These are phyloP conservation scores for Whalleya microplaca DNA, from an alignment of 2,329 filamentous ascomycete species.

Conservation along the genomic window DNA sequence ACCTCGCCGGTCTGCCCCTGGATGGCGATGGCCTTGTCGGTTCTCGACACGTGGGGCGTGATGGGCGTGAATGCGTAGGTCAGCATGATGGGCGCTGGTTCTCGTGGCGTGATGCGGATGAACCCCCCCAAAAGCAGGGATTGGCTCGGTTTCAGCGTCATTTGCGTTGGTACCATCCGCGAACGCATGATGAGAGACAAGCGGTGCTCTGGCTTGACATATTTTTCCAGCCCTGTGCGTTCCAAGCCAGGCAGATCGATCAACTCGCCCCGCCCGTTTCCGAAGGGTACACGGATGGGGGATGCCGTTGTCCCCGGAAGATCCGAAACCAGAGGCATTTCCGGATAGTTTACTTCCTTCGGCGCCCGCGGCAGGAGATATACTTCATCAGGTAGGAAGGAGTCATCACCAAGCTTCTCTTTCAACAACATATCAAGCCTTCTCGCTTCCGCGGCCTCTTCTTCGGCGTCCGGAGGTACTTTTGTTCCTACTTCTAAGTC, in stretches of 20 bases:
- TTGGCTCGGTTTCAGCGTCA: constrained; percentile 72
- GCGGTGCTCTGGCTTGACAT: constrained; percentile 69
- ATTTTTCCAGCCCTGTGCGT: constrained; percentile 71
- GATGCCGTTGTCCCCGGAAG: constrained; percentile 93
- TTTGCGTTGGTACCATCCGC: constrained; percentile 73
- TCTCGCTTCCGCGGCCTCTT: constrained; percentile 26
- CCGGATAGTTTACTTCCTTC: constrained; percentile 73
- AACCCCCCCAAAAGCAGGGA: constrained; percentile 85
- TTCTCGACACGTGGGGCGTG: constrained; percentile 74
- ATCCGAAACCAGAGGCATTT: constrained; percentile 84
- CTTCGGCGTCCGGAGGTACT: neutral
- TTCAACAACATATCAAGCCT: constrained; percentile 33
- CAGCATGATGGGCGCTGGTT: constrained; percentile 67
- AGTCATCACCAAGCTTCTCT: constrained; percentile 43
- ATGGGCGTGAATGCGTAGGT: constrained; percentile 88
- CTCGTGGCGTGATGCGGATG: constrained; percentile 80
- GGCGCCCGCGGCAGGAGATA: constrained; percentile 79
- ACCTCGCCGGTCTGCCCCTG: constrained; percentile 66
- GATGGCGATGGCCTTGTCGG: constrained; percentile 76
- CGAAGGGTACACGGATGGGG: constrained; percentile 90
- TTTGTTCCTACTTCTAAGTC: constrained; percentile 1
- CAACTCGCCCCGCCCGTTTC: constrained; percentile 82
- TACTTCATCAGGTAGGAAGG: constrained; percentile 82
- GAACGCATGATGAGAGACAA: constrained; percentile 76
- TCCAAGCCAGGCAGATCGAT: constrained; percentile 89